Conservation (phyloP, 805 yeast genomes). For the Debaryomyces prosopidis region DNA sequence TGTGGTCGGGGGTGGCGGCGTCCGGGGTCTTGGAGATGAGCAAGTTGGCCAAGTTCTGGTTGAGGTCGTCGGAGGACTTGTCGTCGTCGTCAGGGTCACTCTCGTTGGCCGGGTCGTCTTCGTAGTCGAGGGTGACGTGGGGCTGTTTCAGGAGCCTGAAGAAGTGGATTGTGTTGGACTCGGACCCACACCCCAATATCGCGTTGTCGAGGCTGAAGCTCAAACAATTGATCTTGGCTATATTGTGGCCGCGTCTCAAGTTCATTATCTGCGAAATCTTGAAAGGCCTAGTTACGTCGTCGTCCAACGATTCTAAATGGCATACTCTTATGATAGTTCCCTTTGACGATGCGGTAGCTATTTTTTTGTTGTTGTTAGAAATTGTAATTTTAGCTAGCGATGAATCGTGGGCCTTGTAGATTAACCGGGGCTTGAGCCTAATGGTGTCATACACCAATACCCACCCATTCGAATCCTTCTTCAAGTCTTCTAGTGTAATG, state of each 20-base stretch:
- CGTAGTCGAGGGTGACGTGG: conserved; percentile 7
- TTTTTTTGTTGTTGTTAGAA: conserved; percentile 22
- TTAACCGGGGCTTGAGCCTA: conserved; percentile 26
- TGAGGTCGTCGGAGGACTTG: conserved; percentile 38
- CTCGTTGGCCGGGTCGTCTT: conserved; percentile 15
- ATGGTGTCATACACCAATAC: conserved; percentile 41
- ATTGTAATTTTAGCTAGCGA: conserved; percentile 32
- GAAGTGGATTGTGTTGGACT: conserved; percentile 42
- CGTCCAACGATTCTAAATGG: conserved; percentile 15
- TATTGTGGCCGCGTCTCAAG: conserved; percentile 42
- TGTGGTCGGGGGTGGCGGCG: conserved; percentile 7
- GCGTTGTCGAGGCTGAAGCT: conserved; percentile 33
- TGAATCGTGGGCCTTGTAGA: conserved; percentile 43
- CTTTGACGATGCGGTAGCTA: conserved; percentile 44
- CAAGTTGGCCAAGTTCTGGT: conserved; percentile 42
- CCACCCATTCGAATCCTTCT: conserved; percentile 34
- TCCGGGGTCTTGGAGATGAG: conserved; percentile 25
- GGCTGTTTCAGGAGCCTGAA: conserved; percentile 21
- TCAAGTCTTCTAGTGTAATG: conserved; percentile 27
- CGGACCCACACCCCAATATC: conserved; percentile 41
- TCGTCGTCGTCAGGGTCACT: conserved; percentile 20
- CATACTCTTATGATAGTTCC: conserved; percentile 44
- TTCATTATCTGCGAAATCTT: conserved; percentile 28
- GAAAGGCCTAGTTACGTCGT: conserved; percentile 10
- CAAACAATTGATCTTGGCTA: conserved; percentile 33